Conservation (phyloP, 2,329 filamentous ascomycete species). For the Tolypocladium tropicale region DNA sequence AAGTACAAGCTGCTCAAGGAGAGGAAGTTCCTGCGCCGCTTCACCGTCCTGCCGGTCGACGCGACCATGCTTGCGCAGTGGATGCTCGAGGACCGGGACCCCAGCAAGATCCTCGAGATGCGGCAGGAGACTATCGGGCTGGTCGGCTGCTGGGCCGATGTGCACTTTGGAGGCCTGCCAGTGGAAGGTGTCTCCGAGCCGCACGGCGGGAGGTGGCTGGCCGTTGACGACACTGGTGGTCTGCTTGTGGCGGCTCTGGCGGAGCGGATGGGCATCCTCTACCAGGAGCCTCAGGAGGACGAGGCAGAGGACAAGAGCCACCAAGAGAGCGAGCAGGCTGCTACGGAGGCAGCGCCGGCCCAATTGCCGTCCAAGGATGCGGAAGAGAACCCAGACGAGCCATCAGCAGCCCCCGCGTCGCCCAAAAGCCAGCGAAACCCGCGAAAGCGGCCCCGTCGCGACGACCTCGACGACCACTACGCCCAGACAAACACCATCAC, state of each 20-base stretch:
- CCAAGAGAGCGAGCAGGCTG: background rate
- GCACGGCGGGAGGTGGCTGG: conserved; percentile 54
- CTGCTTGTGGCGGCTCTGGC: conserved; percentile 74
- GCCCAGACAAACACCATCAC: conserved; percentile 68
- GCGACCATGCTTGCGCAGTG: conserved; percentile 66
- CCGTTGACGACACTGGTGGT: conserved; percentile 80
- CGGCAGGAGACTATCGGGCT: conserved; percentile 75
- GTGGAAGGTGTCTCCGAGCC: conserved; percentile 13
- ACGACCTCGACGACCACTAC: conserved; percentile 54
- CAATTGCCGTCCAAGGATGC: background rate
- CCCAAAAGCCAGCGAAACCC: conserved; percentile 12
- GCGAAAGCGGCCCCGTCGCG: conserved; percentile 19
- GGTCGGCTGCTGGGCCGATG: conserved; percentile 80
- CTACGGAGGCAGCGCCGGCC: background rate
- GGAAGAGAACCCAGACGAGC: background rate
- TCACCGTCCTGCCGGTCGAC: conserved; percentile 77
- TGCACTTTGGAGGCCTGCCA: conserved; percentile 48
- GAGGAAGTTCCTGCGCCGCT: conserved; percentile 84
- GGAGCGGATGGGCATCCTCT: conserved; percentile 77
- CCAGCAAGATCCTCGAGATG: conserved; percentile 73
- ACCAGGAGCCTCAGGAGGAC: conserved; percentile 27
- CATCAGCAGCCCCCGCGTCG: conserved; percentile 3
- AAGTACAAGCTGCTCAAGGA: conserved; percentile 95
- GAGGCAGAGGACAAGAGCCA: background rate
- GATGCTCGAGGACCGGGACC: conserved; percentile 70